These are phyloP conservation scores for Candida michaelii DNA, from an alignment of 805 yeast species.

Conservation along the genomic window DNA sequence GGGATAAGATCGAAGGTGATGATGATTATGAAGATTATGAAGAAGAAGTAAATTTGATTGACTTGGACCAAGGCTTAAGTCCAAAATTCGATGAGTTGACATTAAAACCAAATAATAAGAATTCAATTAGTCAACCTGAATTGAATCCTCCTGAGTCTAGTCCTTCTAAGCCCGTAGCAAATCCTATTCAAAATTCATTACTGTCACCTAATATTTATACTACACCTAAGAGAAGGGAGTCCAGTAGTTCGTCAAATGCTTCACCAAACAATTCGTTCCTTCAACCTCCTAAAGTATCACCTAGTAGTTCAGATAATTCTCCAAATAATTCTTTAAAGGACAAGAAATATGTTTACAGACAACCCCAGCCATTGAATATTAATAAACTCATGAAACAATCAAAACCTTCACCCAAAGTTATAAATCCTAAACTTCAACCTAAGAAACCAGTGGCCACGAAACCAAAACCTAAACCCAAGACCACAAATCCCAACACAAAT, in stretches of 20 bases:
- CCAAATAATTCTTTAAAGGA: constrained; percentile 13
- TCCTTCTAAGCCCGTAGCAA: background rate
- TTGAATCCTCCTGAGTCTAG: background rate
- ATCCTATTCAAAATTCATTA: background rate
- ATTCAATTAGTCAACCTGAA: constrained; percentile 4
- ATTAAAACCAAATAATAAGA: constrained; percentile 16
- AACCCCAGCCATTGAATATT: constrained; percentile 41
- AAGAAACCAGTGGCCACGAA: constrained; percentile 1
- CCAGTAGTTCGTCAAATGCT: constrained; percentile 10
- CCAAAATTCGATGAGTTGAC: constrained; percentile 25
- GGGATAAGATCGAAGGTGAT: constrained; percentile 25
- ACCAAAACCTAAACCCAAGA: constrained; percentile 16
- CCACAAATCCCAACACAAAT: constrained; percentile 19
- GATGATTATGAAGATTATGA: constrained; percentile 10
- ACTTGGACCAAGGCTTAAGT: constrained; percentile 60
- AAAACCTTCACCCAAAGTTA: constrained; percentile 10
- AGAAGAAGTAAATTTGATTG: constrained; percentile 56
- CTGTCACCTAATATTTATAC: background rate
- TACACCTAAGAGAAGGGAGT: constrained; percentile 1
- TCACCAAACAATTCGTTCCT: constrained; percentile 15
- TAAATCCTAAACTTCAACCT: constrained; percentile 3
- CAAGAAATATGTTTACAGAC: constrained; percentile 29
- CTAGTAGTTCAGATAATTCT: constrained; percentile 12
- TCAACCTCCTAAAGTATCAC: constrained; percentile 9
- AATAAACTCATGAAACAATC: constrained; percentile 29